A percentile compares a stretch with the other conserved stretches of the same genome.
Conservation (phyloP, 192 early-diverging fungal species). For the Backusella tuberculispora region DNA sequence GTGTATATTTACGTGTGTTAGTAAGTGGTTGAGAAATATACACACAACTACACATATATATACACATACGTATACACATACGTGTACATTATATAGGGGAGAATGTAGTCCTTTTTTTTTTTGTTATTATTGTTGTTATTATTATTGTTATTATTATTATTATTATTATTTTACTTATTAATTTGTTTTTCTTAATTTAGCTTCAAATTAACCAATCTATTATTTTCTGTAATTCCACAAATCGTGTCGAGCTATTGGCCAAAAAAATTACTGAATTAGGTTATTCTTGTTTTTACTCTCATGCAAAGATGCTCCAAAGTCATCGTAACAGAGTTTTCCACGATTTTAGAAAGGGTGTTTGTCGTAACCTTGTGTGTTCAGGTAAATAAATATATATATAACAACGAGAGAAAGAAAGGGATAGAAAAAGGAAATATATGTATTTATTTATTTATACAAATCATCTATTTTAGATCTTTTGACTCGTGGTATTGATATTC, state of each 20-base stretch:
- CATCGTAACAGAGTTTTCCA: slow-evolving; percentile 99
- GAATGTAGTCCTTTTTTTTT: too few relatives aligned
- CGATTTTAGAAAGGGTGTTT: slow-evolving; percentile 98
- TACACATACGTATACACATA: too few relatives aligned
- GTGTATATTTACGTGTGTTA: neutral
- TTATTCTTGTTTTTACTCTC: slow-evolving; percentile 99
- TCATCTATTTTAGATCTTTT: slow-evolving; percentile 75
- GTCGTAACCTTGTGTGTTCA: slow-evolving; percentile 97
- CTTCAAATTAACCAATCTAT: slow-evolving; percentile 99
- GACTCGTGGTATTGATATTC: slow-evolving; percentile 99
- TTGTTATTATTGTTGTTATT: too few relatives aligned
- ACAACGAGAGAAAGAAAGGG: neutral
- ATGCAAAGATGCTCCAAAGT: slow-evolving; percentile 97
- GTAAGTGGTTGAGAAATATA: neutral
- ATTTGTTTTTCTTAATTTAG: slow-evolving; percentile 38
- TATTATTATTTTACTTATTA: neutral
- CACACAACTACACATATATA: too few relatives aligned
- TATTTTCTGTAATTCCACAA: slow-evolving; percentile 99
- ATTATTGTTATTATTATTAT: neutral
- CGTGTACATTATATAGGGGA: neutral
- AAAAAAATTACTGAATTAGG: slow-evolving; percentile 99
- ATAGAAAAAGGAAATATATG: neutral
- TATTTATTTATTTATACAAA: neutral
- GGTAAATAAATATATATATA: slow-evolving; percentile 46
- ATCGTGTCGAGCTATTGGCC: slow-evolving; percentile 96